These are phyloP conservation scores for Taiozyma onychis DNA, from an alignment of 1,139 yeast species.

Conservation along the genomic window DNA sequence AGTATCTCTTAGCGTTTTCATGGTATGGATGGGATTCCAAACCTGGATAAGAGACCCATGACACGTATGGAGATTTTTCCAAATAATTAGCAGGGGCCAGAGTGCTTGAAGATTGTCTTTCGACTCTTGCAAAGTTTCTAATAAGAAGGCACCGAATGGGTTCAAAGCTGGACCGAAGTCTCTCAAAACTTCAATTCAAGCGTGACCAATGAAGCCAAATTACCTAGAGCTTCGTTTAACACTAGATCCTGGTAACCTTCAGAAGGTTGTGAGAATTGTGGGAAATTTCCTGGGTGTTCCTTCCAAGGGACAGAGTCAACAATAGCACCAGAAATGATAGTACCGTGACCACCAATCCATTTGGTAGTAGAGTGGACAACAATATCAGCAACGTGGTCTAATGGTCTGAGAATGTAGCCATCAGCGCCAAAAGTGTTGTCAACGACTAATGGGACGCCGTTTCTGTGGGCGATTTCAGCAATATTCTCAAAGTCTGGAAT, in stretches of 20 bases:
- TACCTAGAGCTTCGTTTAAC: slow-evolving; percentile 77
- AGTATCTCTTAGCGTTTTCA: slow-evolving; percentile 75
- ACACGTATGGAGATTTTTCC: slow-evolving; percentile 65
- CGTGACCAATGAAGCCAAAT: slow-evolving; percentile 71
- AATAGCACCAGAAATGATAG: slow-evolving; percentile 88
- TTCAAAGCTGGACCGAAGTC: slow-evolving; percentile 87
- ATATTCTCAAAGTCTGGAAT: slow-evolving; percentile 86
- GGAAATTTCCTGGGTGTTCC: slow-evolving; percentile 78
- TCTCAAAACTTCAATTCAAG: slow-evolving; percentile 81
- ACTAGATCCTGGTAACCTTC: slow-evolving; percentile 91
- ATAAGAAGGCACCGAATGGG: slow-evolving; percentile 84
- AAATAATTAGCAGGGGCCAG: slow-evolving; percentile 72
- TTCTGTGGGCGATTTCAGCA: slow-evolving; percentile 72
- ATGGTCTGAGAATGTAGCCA: slow-evolving; percentile 80
- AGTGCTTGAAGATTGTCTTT: slow-evolving; percentile 87
- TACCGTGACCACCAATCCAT: slow-evolving; percentile 99
- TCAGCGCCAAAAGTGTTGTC: slow-evolving; percentile 99
- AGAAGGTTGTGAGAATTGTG: slow-evolving; percentile 85
- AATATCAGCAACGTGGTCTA: slow-evolving; percentile 86
- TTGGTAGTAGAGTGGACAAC: slow-evolving; percentile 83
- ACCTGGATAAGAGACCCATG: slow-evolving; percentile 92
- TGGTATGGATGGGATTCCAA: slow-evolving; percentile 79
- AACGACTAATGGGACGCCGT: slow-evolving; percentile 88
- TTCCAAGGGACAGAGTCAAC: slow-evolving; percentile 91
- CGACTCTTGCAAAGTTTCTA: slow-evolving; percentile 92